phyloP scores from a whole-genome alignment of 305 asterid genomes.

The Plantago lanceolata region DNA sequence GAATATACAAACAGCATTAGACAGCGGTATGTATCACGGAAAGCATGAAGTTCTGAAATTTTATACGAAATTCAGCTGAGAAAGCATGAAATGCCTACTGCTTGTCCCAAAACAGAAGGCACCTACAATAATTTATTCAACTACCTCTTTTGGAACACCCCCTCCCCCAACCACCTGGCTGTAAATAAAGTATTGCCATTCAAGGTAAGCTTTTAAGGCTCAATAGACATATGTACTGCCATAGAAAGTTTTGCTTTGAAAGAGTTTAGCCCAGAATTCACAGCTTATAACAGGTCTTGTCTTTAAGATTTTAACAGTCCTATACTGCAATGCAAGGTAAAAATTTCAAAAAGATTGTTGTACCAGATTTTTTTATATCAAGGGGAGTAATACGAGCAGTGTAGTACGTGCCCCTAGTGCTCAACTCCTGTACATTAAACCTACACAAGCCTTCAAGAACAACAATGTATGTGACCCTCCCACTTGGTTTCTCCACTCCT shows the following conservation, averaged over 20 bases:
- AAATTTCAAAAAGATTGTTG: slow-evolving; percentile 18
- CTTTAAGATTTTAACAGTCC: slow-evolving; percentile 15
- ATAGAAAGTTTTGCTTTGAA: neutral
- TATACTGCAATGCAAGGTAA: slow-evolving; percentile 4
- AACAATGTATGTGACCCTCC: slow-evolving; percentile 93
- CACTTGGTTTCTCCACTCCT: slow-evolving; percentile 99
- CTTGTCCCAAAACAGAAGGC: too few species aligned
- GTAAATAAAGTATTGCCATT: neutral
- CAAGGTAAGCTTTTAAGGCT: neutral
- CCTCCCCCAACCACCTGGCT: too few species aligned
- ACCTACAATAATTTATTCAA: too few species aligned
- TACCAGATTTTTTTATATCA: slow-evolving; percentile 84
- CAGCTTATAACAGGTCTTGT: slow-evolving; percentile 18
- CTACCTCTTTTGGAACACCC: too few species aligned
- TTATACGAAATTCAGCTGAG: neutral
- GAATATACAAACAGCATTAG: neutral
- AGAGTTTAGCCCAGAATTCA: neutral
- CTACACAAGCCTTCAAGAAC: slow-evolving; percentile 97
- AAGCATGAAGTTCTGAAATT: neutral
- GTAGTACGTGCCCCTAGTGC: slow-evolving; percentile 89
- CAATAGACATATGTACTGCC: neutral
- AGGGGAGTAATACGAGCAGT: slow-evolving; percentile 92
- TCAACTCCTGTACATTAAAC: slow-evolving; percentile 92
- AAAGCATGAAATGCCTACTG: too few species aligned
- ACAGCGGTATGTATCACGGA: neutral